phyloP scores from a whole-genome alignment of 306 rosid genomes.

The Acacia melanoxylon region DNA sequence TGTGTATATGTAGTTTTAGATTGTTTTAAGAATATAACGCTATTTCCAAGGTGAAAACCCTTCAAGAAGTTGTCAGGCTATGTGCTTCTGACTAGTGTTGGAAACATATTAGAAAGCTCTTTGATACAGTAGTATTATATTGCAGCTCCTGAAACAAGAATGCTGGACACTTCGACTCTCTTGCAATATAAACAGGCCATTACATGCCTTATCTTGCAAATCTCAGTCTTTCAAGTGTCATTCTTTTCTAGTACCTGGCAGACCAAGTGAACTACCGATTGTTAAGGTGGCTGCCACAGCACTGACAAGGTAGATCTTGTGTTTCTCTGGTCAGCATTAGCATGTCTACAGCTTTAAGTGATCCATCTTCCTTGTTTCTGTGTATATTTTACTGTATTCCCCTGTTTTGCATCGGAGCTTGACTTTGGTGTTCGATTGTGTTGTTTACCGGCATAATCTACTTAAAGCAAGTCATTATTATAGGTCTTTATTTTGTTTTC shows the following conservation, averaged over 20 bases:
- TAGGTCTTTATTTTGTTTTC: neutral
- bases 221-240: constrained; percentile 61
- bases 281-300: constrained; percentile 51
- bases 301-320: constrained; percentile 57
- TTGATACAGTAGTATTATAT: constrained; percentile 28
- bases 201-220: constrained; percentile 48
- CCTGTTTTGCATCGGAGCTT: neutral
- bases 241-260: constrained; percentile 55
- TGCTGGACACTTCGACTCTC: constrained; percentile 42
- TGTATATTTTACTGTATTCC: neutral
- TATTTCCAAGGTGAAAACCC: neutral
- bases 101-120: constrained; percentile 12
- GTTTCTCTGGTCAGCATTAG: neutral
- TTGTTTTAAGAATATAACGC: neutral
- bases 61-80: constrained; percentile 8
- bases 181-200: constrained; percentile 44
- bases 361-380: neutral
- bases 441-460: neutral
- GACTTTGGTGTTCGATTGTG: neutral
- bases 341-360: constrained; percentile 16
- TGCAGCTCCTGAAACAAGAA: constrained; percentile 54
- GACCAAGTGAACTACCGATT: constrained; percentile 42
- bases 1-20: neutral
- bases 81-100: constrained; percentile 25
- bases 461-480: constrained; percentile 4